Evolutionary conservation across 2,329 filamentous ascomycete genomes (phyloP), one percentile per base, ranked within the genome.

Genomic region (Ilyonectria destructans): DNA sequence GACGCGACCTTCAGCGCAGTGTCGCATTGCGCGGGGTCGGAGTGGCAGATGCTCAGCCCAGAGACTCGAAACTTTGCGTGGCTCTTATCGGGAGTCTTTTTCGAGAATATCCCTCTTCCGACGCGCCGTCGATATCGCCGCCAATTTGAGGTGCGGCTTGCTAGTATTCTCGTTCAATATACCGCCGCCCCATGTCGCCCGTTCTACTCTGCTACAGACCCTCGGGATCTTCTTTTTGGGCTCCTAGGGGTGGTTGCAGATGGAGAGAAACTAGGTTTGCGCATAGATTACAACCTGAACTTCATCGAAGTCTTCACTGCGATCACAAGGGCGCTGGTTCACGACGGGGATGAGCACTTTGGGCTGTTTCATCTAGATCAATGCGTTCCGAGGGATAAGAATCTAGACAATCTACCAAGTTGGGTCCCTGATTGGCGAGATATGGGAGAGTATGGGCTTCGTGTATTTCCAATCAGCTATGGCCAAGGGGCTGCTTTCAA

Each of bases 381-480:
- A 6, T 29, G 12, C 10, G 12, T 10, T 6, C 46, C 21, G 4
- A 6, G 46, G 46, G 4, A 29, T 15, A 10, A 9, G 10, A 26
- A 45, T 19, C 19, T 21, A 37, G 23, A 46, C 4, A 5, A 21
- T 4, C 40, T 31, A 31, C 55, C 55, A 2, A 58, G 21, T 3
- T 58, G 37, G 55, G 37, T 58, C n/a, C 55, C 55, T 12, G 37
- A 58, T 29, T 58, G 37, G 55, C 37, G 37, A 46, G 23, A 46
- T 7, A 13, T 46, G 2, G 55, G 55, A 15, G 33, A 45, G 21
- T 46, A 45, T 46, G 55, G 55, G 2, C 2, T 58, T 2, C 6
- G 13, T 10, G 21, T 23, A 9, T 43, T 12, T 17, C 21, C 19
- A 4, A 46, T 58, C 17, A 58, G 4, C 40, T 10, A 29, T 23